Evolutionary conservation across 352 stramenopile species (phyloP), one percentile per base, ranked within the genome.

Genomic region (Blastocystis sp.): DNA sequence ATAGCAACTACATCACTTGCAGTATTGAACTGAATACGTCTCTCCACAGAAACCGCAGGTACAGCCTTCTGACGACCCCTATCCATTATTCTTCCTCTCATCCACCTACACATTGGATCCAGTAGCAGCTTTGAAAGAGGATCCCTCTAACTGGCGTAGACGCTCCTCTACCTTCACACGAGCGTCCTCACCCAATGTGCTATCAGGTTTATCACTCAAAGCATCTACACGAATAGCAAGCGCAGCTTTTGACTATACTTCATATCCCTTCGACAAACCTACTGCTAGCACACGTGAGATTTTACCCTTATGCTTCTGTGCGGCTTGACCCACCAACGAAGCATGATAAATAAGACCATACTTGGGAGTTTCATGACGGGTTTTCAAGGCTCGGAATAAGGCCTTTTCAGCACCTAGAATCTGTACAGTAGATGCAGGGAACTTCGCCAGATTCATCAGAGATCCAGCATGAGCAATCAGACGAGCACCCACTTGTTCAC

Each of bases 281-380:
- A 80, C 96, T 16, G 97, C 96, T 65, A 99, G 91, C 27, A 99
- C 95, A 86, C 97, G 94, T 87, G 92, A 97, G 86, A 99, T 99
- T 90, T 98, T 98, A 88, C 97, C 97, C 92, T 99, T 99, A 91
- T 98, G 94, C 92, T 99, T 99, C 1, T 96, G 94, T n/a, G 94
- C 93, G 0, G 96, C 97, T 90, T 99, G 96, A 43, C 97, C 97
- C 81, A 99, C 98, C 7, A 99, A 91, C 83, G 94, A 98, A 4
- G 96, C 96, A 91, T 99, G 97, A 91, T 99, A 99, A 89, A 99
- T 99, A n/a, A 99, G 92, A 91, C 97, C 97, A 90, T 99, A 99
- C 91, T 99, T 98, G 9, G 96, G 96, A 12, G 96, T 99, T 90
- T 98, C 95, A 89, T 98, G 94, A 91, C 99, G 99, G 11, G 96